A percentile compares a stretch with the other conserved stretches of the same genome.
These are phyloP conservation scores for Cytidiella melzeri DNA, from an alignment of 768 basidiomycete species.

Conservation along the genomic window DNA sequence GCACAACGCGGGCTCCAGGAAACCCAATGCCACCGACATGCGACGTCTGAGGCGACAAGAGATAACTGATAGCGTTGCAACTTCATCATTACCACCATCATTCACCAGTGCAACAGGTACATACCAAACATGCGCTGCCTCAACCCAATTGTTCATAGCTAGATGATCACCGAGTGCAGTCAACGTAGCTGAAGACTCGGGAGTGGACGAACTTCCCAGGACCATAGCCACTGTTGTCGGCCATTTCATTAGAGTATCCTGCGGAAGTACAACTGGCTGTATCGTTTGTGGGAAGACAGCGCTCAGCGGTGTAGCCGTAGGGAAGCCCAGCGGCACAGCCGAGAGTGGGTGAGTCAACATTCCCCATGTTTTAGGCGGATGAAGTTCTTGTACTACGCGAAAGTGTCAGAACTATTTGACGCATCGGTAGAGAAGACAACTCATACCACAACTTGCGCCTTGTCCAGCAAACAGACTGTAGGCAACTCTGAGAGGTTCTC, in stretches of 20 bases:
- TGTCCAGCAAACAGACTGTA: constrained; percentile 85
- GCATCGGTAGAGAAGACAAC: constrained; percentile 12
- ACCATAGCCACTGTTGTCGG: constrained; percentile 82
- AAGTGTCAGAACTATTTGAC: background rate
- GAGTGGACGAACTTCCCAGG: constrained; percentile 57
- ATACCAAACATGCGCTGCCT: constrained; percentile 92
- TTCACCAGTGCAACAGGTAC: constrained; percentile 21
- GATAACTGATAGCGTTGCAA: constrained; percentile 46
- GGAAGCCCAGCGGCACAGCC: constrained; percentile 28
- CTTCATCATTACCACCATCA: background rate
- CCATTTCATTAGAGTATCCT: constrained; percentile 71
- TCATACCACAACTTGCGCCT: constrained; percentile 66
- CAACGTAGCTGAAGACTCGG: constrained; percentile 68
- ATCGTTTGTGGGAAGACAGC: constrained; percentile 44
- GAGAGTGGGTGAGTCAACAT: constrained; percentile 35
- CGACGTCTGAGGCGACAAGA: constrained; percentile 80
- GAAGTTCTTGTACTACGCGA: constrained; percentile 62
- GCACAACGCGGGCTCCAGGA: constrained; percentile 57
- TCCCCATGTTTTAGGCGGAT: constrained; percentile 51
- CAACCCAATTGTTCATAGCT: constrained; percentile 59
- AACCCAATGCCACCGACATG: constrained; percentile 65
- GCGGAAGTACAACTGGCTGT: constrained; percentile 46
- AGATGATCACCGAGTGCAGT: constrained; percentile 84
- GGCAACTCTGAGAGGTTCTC: constrained; percentile 72
- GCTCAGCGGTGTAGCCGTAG: constrained; percentile 49